Conservation (phyloP, 345 rosid genomes). For the Aquilaria sinensis region DNA sequence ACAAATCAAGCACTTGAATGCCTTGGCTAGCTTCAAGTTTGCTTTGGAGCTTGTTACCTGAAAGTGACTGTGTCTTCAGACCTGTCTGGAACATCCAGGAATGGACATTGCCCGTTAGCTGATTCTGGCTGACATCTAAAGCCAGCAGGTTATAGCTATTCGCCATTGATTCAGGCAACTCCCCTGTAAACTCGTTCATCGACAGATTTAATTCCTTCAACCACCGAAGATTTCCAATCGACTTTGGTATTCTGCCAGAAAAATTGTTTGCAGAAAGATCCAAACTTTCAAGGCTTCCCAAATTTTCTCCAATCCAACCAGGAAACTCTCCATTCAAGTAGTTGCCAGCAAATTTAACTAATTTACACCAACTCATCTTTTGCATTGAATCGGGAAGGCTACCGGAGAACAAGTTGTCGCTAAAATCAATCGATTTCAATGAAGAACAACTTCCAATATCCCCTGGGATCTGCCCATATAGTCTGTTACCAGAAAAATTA, state of each 20-base stretch:
- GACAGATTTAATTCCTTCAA: constrained; percentile 71
- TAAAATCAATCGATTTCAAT: constrained; percentile 51
- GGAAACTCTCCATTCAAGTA: constrained; percentile 56
- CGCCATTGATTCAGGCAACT: constrained; percentile 51
- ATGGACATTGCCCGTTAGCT: constrained; percentile 56
- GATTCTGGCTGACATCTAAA: constrained; percentile 71
- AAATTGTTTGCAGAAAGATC: constrained; percentile 78
- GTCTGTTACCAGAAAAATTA: constrained; percentile 46
- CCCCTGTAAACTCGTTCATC: constrained; percentile 48
- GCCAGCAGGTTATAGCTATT: constrained; percentile 48
- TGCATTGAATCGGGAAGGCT: constrained; percentile 61
- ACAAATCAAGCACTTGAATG: constrained; percentile 60
- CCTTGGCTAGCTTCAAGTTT: constrained; percentile 27
- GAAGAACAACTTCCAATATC: constrained; percentile 60
- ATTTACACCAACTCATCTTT: constrained; percentile 38
- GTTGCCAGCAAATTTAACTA: constrained; percentile 50
- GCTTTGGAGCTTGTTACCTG: constrained; percentile 27
- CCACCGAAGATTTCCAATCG: constrained; percentile 55
- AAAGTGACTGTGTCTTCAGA: constrained; percentile 25
- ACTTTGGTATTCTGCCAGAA: constrained; percentile 45
- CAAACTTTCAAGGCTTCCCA: constrained; percentile 50
- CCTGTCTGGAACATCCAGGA: constrained; percentile 41
- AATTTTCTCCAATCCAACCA: constrained; percentile 57
- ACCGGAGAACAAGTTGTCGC: constrained; percentile 61
- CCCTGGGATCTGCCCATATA: constrained; percentile 54